These are phyloP conservation scores for Metschnikowia kunwiensis DNA, from an alignment of 805 yeast species.

Conservation along the genomic window DNA sequence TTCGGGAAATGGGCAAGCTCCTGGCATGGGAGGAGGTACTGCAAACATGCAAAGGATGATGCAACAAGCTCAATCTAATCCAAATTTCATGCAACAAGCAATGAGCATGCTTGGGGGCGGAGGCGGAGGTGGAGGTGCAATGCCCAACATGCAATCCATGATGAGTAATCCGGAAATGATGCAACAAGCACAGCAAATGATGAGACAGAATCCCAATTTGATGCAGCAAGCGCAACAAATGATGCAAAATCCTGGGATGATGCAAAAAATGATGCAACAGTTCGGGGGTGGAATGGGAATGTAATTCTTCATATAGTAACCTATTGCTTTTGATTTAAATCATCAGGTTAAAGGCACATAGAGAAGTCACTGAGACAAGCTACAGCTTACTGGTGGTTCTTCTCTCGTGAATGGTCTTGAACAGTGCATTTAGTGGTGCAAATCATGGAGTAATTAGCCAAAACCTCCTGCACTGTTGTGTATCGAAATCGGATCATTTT, in stretches of 20 bases:
- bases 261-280: constrained; percentile 68
- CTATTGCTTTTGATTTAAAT: too few relatives aligned
- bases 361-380: too few relatives aligned
- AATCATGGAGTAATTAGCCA: too few relatives aligned
- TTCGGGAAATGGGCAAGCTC: constrained; percentile 34
- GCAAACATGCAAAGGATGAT: constrained; percentile 49
- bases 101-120: constrained; percentile 57
- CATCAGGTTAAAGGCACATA: too few relatives aligned
- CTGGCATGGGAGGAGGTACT: constrained; percentile 27
- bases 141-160: constrained; percentile 41
- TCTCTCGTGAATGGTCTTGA: too few relatives aligned
- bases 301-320: too few relatives aligned
- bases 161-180: constrained; percentile 49
- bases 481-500: too few relatives aligned
- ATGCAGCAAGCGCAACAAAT: constrained; percentile 44
- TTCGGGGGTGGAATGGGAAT: constrained; percentile 68
- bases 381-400: too few relatives aligned
- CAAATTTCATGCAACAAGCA: constrained; percentile 57
- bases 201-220: constrained; percentile 43
- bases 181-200: constrained; percentile 47
- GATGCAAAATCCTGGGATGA: constrained; percentile 62
- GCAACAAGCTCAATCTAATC: constrained; percentile 53
- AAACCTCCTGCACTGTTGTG: too few relatives aligned
- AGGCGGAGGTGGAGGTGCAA: constrained; percentile 40
- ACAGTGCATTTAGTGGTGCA: too few relatives aligned